A percentile compares a stretch with the other conserved stretches of the same genome.
Evolutionary conservation across 192 early-diverging fungal genomes (phyloP).

Genomic region (Thamnidium elegans): DNA sequence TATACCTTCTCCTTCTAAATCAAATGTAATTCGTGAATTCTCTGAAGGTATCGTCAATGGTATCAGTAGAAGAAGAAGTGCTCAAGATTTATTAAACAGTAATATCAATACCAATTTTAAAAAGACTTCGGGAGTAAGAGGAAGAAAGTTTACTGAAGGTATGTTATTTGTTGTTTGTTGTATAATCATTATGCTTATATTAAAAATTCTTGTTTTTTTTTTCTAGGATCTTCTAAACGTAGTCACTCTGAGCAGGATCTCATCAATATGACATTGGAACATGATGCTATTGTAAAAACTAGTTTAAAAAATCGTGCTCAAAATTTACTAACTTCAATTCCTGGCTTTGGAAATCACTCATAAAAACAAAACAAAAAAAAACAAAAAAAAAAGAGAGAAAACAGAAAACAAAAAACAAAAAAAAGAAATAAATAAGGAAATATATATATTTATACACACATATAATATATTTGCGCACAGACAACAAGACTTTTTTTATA

Average conservation of each 20-base stretch:
- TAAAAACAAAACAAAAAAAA: no score
- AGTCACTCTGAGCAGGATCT: constrained; percentile 27
- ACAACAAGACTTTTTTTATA: no score
- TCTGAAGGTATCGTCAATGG: constrained; percentile 20
- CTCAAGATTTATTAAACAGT: constrained; percentile 20
- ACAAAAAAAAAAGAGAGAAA: no score
- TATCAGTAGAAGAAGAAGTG: constrained; percentile 32
- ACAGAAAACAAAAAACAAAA: no score
- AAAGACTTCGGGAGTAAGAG: constrained; percentile 3
- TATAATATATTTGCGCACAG: no score
- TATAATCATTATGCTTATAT: no score
- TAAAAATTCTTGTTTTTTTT: not conserved
- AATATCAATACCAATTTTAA: constrained; percentile 1
- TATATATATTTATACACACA: no score
- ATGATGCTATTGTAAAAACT: not conserved
- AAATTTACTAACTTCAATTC: constrained; percentile 23
- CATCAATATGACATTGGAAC: constrained; percentile 2
- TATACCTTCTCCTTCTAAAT: constrained; percentile 13
- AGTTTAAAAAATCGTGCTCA: constrained; percentile 29
- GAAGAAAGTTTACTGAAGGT: constrained; percentile 13
- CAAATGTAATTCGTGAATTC: constrained; percentile 27
- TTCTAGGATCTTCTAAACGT: constrained; percentile 11
- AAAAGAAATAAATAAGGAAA: no score
- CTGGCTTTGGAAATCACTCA: constrained; percentile 14
- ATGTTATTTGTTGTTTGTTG: not conserved